Evolutionary conservation across 108 stramenopile genomes (phyloP), one percentile per base, ranked within the genome.

Genomic region (Schizochytrium sp.): DNA sequence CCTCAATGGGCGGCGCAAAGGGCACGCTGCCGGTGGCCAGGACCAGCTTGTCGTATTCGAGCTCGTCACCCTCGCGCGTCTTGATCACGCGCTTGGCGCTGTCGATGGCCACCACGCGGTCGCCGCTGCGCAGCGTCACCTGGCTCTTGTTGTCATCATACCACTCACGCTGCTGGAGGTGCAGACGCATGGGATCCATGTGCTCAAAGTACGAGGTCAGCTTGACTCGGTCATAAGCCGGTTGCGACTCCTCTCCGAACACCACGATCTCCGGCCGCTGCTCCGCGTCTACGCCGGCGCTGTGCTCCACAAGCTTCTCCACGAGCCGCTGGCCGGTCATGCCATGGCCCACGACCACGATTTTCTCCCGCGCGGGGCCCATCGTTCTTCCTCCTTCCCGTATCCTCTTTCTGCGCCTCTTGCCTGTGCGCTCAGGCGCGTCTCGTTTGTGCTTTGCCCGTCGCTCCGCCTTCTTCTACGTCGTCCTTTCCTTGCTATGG

Each of bases 281-380:
- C 63, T 69, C 63, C 14, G 14, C 63, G 10, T 14, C 21, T 6
- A 69, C 0, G 3, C 34, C 4, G 10, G 18, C 63, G 90, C 96
- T 95, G 58, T 93, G 71, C 45, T 95, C 94, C 88, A 96, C 72
- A 41, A 97, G 91, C 43, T 96, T 95, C 89, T 97, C 97, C 95
- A 97, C 96, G 93, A 97, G 96, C 23, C 95, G 94, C 92, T 97
- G 97, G 12, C 97, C 97, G 4, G 97, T 96, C 97, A 97, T 97
- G 60, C 97, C 96, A 69, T 97, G 96, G 28, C 96, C 96, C 57
- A 97, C 94, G 55, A 97, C 96, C 5, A 97, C 96, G n/a, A 83
- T 47, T 5, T 47, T 83, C 51, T 83, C 51, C 43, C 76, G 76
- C 4, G 76, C 14, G 63, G 63, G 63, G 4, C 4, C 41, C 63